phyloP scores from a whole-genome alignment of 169 alveolate genomes.

The Ichthyophthirius multifiliis region DNA sequence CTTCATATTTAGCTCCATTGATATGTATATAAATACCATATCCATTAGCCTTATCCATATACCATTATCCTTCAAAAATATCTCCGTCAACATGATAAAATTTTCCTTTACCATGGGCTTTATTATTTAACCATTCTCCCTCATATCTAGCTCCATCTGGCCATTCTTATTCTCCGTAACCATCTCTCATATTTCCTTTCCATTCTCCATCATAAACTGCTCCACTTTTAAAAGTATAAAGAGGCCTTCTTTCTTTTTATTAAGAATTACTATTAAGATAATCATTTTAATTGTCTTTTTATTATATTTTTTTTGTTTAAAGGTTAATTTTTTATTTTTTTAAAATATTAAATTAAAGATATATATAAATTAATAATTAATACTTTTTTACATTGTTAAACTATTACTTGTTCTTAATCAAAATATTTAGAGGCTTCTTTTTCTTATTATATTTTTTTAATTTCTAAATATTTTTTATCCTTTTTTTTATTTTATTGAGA shows the following conservation, averaged over 20 bases:
- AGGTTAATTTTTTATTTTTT: too few relatives aligned
- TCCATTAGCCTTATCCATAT: conserved; percentile 51
- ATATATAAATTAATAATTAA: too few relatives aligned
- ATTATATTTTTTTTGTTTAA: too few relatives aligned
- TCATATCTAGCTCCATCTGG: conserved; percentile 65
- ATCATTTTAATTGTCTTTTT: background rate
- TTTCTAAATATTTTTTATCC: too few relatives aligned
- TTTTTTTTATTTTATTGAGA: too few relatives aligned
- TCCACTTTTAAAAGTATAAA: conserved; percentile 49
- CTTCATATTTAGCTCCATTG: conserved; percentile 43
- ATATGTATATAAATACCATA: conserved; percentile 43
- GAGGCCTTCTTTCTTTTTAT: conserved; percentile 46
- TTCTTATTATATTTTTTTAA: too few relatives aligned
- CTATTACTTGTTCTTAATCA: too few relatives aligned
- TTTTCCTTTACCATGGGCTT: conserved; percentile 58
- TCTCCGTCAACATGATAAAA: conserved; percentile 65
- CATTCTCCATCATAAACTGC: conserved; percentile 67
- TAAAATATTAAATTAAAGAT: too few relatives aligned
- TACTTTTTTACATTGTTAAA: too few relatives aligned
- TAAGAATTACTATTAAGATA: too few relatives aligned
- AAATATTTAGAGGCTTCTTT: too few relatives aligned
- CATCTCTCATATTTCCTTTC: conserved; percentile 64
- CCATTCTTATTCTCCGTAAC: conserved; percentile 54
- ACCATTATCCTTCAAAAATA: conserved; percentile 32
- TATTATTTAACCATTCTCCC: conserved; percentile 52